A percentile compares a stretch with the other conserved stretches of the same genome.
phyloP scores from a whole-genome alignment of 2,329 filamentous ascomycete genomes.

The Tothia fuscella region DNA sequence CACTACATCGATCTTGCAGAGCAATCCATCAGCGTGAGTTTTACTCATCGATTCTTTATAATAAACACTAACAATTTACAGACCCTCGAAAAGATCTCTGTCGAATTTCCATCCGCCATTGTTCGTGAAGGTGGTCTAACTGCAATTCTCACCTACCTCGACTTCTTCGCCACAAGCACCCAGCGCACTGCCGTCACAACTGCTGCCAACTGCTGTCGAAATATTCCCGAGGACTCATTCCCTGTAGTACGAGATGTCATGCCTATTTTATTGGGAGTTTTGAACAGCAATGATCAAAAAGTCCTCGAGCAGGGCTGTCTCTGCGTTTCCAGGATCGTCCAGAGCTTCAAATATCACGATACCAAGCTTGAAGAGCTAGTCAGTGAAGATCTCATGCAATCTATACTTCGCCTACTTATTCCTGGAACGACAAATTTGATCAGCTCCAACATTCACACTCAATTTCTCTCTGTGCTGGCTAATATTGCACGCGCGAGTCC shows the following conservation, averaged over 20 bases:
- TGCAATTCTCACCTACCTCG: constrained; percentile 89
- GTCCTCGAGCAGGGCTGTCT: constrained; percentile 95
- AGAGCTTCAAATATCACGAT: constrained; percentile 87
- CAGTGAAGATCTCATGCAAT: constrained; percentile 72
- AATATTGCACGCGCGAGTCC: constrained; percentile 86
- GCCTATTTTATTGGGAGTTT: constrained; percentile 83
- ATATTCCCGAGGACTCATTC: constrained; percentile 90
- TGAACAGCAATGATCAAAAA: constrained; percentile 85
- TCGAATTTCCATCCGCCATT: constrained; percentile 89
- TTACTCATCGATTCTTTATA: too few relatives aligned
- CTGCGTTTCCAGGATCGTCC: constrained; percentile 89
- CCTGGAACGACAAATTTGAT: constrained; percentile 95
- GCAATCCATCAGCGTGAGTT: constrained; percentile 87
- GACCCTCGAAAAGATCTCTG: constrained; percentile 95
- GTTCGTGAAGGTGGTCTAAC: constrained; percentile 91
- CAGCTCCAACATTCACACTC: constrained; percentile 85
- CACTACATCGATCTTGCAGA: constrained; percentile 96
- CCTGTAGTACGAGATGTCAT: constrained; percentile 86
- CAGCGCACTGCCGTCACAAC: constrained; percentile 95
- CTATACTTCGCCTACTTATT: constrained; percentile 74
- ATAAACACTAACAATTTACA: too few relatives aligned
- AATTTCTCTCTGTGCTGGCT: constrained; percentile 83
- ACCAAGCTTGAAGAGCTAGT: constrained; percentile 86
- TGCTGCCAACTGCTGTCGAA: constrained; percentile 94
- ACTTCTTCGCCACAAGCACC: constrained; percentile 95